A percentile compares a stretch with the other conserved stretches of the same genome.
phyloP scores from a whole-genome alignment of 129 eudicot species.

The Pulicaria dysenterica region DNA sequence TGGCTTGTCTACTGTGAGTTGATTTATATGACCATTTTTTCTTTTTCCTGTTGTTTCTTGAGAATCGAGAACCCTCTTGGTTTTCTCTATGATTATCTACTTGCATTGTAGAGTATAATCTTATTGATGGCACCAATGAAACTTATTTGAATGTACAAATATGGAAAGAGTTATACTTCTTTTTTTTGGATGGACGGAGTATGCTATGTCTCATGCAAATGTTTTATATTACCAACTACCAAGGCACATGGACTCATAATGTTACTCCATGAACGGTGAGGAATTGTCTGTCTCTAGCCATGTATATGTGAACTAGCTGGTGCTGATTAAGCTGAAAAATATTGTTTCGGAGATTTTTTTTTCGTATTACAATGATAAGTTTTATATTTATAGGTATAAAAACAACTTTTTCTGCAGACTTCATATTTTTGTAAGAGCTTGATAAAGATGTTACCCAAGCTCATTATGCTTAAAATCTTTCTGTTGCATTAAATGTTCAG shows the following conservation, averaged over 20 bases:
- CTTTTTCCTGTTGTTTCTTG: conserved; percentile 8
- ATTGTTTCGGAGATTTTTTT: background rate
- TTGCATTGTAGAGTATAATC: conserved; percentile 8
- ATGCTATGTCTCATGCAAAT: conserved; percentile 11
- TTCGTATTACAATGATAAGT: background rate
- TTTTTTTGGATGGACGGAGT: background rate
- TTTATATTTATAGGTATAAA: background rate
- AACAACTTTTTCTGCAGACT: background rate
- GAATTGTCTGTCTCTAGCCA: conserved; percentile 12
- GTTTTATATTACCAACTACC: background rate
- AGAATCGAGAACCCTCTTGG: background rate
- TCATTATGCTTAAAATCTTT: conserved; percentile 14
- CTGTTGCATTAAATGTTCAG: conserved; percentile 45
- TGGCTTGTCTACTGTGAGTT: conserved; percentile 12
- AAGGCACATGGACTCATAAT: conserved; percentile 1
- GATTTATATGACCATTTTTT: background rate
- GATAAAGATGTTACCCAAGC: conserved; percentile 19
- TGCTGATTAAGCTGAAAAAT: conserved; percentile 15
- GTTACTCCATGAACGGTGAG: conserved; percentile 3
- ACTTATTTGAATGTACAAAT: conserved; percentile 19
- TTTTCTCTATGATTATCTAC: background rate
- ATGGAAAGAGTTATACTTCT: conserved; percentile 12
- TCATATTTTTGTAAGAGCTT: conserved; percentile 10
- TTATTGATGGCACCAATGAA: background rate
- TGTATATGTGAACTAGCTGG: conserved; percentile 22